Evolutionary conservation across 2,329 filamentous ascomycete genomes (phyloP).

Genomic region (Knoxdaviesia proteae): DNA sequence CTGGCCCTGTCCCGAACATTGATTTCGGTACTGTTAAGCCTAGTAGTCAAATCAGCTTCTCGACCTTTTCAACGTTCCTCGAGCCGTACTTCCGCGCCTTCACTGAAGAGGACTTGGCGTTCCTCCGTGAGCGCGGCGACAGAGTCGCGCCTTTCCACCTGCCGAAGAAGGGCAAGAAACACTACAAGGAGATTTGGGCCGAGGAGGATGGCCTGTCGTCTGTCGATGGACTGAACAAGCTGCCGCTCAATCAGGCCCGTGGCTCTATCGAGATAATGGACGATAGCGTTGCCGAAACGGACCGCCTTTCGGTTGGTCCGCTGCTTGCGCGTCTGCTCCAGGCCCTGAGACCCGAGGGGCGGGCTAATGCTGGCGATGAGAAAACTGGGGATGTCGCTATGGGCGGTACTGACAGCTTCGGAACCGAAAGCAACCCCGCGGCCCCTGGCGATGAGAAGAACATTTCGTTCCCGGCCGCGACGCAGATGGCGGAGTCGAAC

Average conservation of each 20-base stretch:
- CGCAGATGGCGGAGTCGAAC: constrained; percentile 59
- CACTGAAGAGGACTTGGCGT: constrained; percentile 84
- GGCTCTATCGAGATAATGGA: constrained; percentile 73
- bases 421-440: too few species aligned
- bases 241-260: constrained; percentile 61
- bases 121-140: constrained; percentile 77
- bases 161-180: constrained; percentile 62
- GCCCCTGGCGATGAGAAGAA: constrained; percentile 15
- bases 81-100: constrained; percentile 82
- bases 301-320: constrained; percentile 74
- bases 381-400: constrained; percentile 29
- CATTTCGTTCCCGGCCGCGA: constrained; percentile 39
- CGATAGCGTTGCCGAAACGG: constrained; percentile 71
- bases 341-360: constrained; percentile 58
- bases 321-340: constrained; percentile 65
- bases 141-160: constrained; percentile 67
- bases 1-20: constrained; percentile 75
- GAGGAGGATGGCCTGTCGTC: constrained; percentile 75
- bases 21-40: constrained; percentile 93
- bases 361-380: constrained; percentile 32
- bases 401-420: too few species aligned
- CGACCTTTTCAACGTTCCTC: constrained; percentile 78
- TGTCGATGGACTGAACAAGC: constrained; percentile 46
- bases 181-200: constrained; percentile 81
- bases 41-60: constrained; percentile 80